Evolutionary conservation across 164 flowering plant species (phyloP).

Genomic region (Vitis rotundifolia): DNA sequence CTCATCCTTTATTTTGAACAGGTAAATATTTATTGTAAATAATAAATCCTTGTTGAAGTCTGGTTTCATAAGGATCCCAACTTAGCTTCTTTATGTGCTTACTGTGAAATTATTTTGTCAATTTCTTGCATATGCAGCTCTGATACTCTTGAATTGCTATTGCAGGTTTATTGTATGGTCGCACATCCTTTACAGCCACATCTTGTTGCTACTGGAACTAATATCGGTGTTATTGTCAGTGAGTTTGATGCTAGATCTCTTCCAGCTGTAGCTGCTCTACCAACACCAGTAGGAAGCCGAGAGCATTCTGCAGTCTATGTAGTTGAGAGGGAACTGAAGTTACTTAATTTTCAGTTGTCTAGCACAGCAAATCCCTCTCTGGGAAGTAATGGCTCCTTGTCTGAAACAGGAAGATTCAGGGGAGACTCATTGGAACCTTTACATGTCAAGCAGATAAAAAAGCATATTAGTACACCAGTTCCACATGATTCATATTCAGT

Average conservation of each 20-base stretch:
- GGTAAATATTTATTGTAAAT: too few species aligned
- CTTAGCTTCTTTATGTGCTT: background rate
- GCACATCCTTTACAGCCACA: constrained; percentile 98
- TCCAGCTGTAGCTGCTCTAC: constrained; percentile 85
- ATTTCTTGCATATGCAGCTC: background rate
- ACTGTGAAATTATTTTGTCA: background rate
- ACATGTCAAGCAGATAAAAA: constrained; percentile 85
- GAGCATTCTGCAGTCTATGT: constrained; percentile 94
- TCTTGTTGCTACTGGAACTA: constrained; percentile 96
- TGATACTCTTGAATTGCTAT: constrained; percentile 10
- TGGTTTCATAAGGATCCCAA: background rate
- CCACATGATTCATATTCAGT: constrained; percentile 96
- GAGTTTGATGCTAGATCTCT: constrained; percentile 95
- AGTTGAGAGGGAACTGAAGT: constrained; percentile 80
- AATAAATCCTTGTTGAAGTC: background rate
- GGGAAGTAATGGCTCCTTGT: constrained; percentile 79
- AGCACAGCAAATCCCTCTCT: constrained; percentile 81
- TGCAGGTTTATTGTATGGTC: constrained; percentile 96
- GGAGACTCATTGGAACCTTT: constrained; percentile 73
- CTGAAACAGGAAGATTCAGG: constrained; percentile 72
- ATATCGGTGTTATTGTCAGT: constrained; percentile 84
- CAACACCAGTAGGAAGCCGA: constrained; percentile 77
- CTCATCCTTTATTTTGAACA: too few species aligned
- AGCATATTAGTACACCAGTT: constrained; percentile 91
- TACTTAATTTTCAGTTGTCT: constrained; percentile 79